phyloP scores from a whole-genome alignment of 352 stramenopile species.

The Pythium dissotocum region DNA sequence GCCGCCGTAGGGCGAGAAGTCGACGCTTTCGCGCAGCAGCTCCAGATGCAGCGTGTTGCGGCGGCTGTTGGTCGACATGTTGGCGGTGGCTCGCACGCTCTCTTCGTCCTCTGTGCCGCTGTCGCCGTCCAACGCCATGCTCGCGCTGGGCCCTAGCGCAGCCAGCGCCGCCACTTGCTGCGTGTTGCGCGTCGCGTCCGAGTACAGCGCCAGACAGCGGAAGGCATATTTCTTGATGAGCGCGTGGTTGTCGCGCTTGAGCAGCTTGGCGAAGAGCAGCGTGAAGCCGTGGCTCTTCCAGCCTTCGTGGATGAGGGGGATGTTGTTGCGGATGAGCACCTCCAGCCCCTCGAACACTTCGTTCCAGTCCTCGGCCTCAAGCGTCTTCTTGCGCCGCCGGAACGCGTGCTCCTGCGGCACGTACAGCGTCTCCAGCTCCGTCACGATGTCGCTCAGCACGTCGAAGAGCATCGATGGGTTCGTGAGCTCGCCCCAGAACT shows the following conservation, averaged over 20 bases:
- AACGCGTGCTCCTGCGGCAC: constrained; percentile 81
- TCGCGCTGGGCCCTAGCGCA: constrained; percentile 1
- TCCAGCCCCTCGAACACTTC: constrained; percentile 88
- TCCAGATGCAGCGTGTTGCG: constrained; percentile 77
- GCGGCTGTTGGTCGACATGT: constrained; percentile 35
- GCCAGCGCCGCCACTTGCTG: constrained; percentile 55
- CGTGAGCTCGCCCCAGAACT: constrained; percentile 77
- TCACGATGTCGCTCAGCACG: constrained; percentile 80
- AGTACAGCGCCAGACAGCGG: constrained; percentile 79
- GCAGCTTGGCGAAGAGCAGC: constrained; percentile 82
- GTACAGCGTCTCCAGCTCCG: constrained; percentile 84
- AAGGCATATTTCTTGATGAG: constrained; percentile 92
- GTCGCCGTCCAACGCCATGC: constrained; percentile 45
- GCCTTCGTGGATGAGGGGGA: constrained; percentile 61
- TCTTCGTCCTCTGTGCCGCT: constrained; percentile 48
- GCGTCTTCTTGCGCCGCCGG: constrained; percentile 76
- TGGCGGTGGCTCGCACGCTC: constrained; percentile 36
- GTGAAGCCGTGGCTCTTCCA: constrained; percentile 85
- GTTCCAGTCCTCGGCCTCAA: constrained; percentile 88
- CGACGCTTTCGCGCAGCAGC: constrained; percentile 76
- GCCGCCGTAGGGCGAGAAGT: constrained; percentile 85
- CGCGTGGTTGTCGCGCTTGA: constrained; percentile 84
- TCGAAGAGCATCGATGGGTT: constrained; percentile 76
- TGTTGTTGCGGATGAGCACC: constrained; percentile 78
- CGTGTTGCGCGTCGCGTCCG: constrained; percentile 73